These are phyloP conservation scores for Trichocomaceae sp. DNA, from an alignment of 2,329 filamentous ascomycete species.

Conservation along the genomic window DNA sequence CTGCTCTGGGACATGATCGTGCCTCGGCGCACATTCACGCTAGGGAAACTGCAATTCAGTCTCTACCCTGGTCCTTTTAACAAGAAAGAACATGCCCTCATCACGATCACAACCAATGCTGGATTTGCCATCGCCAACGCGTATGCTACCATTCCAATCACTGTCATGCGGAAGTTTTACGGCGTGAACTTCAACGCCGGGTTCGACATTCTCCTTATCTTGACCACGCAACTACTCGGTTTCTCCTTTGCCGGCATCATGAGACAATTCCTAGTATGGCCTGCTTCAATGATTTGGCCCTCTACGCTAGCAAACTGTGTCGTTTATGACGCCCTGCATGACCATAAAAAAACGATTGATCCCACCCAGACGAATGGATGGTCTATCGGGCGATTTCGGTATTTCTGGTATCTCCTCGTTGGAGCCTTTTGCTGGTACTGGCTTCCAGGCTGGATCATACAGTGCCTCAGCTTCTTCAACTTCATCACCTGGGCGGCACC, in stretches of 20 bases:
- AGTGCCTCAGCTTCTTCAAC: slow-evolving; percentile 43
- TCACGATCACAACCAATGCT: too few species aligned
- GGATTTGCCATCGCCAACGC: too few species aligned
- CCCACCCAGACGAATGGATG: slow-evolving; percentile 33
- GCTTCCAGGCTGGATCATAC: slow-evolving; percentile 47
- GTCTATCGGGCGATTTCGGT: slow-evolving; percentile 33
- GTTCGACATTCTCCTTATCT: too few species aligned
- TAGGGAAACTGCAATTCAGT: too few species aligned
- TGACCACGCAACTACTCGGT: slow-evolving; percentile 31
- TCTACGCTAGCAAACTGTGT: slow-evolving; percentile 34
- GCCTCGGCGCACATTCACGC: too few species aligned
- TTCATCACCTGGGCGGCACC: slow-evolving; percentile 47
- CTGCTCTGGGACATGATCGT: too few species aligned
- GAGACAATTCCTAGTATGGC: slow-evolving; percentile 33
- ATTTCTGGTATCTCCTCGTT: slow-evolving; percentile 30
- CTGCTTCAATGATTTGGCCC: slow-evolving; percentile 37
- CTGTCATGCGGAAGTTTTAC: too few species aligned
- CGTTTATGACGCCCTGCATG: slow-evolving; percentile 33
- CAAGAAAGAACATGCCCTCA: too few species aligned
- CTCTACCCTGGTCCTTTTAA: too few species aligned
- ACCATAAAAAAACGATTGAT: too few species aligned
- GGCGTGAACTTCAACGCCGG: too few species aligned
- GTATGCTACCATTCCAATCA: too few species aligned
- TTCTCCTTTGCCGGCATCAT: slow-evolving; percentile 37
- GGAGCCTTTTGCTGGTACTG: slow-evolving; percentile 40